Conservation (phyloP, 768 basidiomycete species). For the Mycena epipterygia region DNA sequence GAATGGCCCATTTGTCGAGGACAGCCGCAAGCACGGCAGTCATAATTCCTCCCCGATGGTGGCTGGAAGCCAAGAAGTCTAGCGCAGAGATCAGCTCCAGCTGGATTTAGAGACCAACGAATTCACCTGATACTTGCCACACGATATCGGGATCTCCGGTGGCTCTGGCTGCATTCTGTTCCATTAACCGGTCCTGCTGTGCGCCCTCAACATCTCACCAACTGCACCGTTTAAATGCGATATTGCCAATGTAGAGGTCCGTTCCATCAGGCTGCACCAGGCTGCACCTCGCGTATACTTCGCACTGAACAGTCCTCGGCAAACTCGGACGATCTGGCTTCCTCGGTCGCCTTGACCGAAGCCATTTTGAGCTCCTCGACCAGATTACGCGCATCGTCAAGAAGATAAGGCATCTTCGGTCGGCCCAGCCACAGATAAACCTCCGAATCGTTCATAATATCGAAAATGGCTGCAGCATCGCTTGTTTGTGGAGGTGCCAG, state of each 20-base stretch:
- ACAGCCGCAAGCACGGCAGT: constrained; percentile 69
- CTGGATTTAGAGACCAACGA: too few species aligned
- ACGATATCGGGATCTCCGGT: constrained; percentile 66
- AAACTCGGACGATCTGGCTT: not conserved
- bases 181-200: constrained; percentile 35
- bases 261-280: constrained; percentile 66
- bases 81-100: not conserved
- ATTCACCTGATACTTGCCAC: constrained; percentile 74
- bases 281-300: constrained; percentile 64
- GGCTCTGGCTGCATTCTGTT: constrained; percentile 56
- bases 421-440: constrained; percentile 60
- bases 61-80: constrained; percentile 74
- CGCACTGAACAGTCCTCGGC: constrained; percentile 61
- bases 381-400: constrained; percentile 5
- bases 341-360: not conserved
- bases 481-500: constrained; percentile 64
- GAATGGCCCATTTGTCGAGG: constrained; percentile 71
- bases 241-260: constrained; percentile 65
- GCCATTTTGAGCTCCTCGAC: not conserved
- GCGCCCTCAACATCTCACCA: constrained; percentile 47
- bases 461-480: constrained; percentile 53
- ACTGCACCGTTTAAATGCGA: constrained; percentile 41
- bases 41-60: constrained; percentile 83
- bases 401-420: constrained; percentile 66
- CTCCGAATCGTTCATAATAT: constrained; percentile 59